Conservation (phyloP, 306 rosid species). For the Hylodesmum podocarpum region DNA sequence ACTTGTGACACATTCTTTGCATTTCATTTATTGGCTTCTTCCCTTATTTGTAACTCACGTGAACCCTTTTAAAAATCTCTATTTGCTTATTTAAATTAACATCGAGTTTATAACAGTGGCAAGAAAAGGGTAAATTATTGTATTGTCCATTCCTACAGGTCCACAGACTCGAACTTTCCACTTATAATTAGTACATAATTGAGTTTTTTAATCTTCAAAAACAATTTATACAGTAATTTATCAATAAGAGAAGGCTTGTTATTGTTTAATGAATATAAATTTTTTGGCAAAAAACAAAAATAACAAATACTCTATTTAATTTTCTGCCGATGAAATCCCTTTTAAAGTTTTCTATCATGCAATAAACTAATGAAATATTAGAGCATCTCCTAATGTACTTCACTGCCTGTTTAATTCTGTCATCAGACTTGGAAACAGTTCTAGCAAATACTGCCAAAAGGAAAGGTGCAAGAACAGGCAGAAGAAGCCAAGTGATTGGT, state of each 20-base stretch:
- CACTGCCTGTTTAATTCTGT: not conserved
- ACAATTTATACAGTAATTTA: not conserved
- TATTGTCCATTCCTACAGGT: not conserved
- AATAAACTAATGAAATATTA: not conserved
- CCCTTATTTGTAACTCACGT: slow-evolving; percentile 23
- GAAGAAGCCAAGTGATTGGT: slow-evolving; percentile 9
- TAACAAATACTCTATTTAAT: not conserved
- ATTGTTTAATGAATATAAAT: not conserved
- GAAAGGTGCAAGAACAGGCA: not conserved
- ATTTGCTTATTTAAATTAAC: not conserved
- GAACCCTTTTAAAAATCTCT: slow-evolving; percentile 16
- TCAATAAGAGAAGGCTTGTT: not conserved
- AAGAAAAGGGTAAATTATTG: not conserved
- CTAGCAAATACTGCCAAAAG: not conserved
- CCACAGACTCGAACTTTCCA: not conserved
- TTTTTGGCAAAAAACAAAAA: not conserved
- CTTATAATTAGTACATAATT: too few relatives aligned
- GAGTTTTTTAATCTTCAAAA: too few relatives aligned
- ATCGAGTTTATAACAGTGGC: not conserved
- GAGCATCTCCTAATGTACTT: not conserved
- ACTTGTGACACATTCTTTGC: slow-evolving; percentile 31
- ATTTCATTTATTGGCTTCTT: slow-evolving; percentile 19
- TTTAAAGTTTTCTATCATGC: not conserved
- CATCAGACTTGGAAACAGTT: not conserved
- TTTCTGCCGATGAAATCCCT: not conserved